phyloP scores from a whole-genome alignment of 192 early-diverging fungal species.

The Umbelopsis vinacea region DNA sequence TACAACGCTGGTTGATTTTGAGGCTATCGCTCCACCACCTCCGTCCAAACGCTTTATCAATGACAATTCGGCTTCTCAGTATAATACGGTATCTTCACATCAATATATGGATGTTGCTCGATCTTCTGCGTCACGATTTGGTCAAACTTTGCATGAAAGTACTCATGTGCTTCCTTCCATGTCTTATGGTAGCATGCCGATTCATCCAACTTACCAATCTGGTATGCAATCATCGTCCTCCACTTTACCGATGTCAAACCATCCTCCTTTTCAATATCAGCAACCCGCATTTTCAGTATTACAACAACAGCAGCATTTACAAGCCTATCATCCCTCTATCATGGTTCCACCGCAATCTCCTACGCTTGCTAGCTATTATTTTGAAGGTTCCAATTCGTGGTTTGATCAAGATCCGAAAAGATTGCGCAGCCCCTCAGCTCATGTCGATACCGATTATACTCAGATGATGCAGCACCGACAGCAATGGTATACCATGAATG shows the following conservation, averaged over 20 bases:
- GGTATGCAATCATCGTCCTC: background rate
- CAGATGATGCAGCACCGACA: constrained; percentile 18
- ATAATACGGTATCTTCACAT: background rate
- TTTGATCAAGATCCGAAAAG: constrained; percentile 36
- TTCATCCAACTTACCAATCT: background rate
- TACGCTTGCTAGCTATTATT: constrained; percentile 53
- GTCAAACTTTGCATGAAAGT: background rate
- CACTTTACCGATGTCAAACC: constrained; percentile 17
- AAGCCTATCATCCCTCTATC: constrained; percentile 44
- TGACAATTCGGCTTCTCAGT: background rate
- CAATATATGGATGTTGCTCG: constrained; percentile 6
- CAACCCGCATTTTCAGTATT: constrained; percentile 25
- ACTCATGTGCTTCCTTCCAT: background rate
- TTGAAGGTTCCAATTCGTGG: constrained; percentile 49
- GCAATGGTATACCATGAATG: constrained; percentile 25
- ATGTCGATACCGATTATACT: constrained; percentile 28
- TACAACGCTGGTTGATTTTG: constrained; percentile 27
- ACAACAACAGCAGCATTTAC: constrained; percentile 33
- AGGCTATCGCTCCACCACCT: constrained; percentile 24
- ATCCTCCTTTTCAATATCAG: constrained; percentile 25
- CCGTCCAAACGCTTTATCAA: constrained; percentile 21
- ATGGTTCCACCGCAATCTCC: constrained; percentile 63
- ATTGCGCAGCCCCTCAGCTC: constrained; percentile 27
- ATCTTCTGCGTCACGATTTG: constrained; percentile 1
- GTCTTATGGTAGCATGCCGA: background rate